Evolutionary conservation across 2,329 filamentous ascomycete species (phyloP).

Genomic region (Ceratocystis alfenasii): DNA sequence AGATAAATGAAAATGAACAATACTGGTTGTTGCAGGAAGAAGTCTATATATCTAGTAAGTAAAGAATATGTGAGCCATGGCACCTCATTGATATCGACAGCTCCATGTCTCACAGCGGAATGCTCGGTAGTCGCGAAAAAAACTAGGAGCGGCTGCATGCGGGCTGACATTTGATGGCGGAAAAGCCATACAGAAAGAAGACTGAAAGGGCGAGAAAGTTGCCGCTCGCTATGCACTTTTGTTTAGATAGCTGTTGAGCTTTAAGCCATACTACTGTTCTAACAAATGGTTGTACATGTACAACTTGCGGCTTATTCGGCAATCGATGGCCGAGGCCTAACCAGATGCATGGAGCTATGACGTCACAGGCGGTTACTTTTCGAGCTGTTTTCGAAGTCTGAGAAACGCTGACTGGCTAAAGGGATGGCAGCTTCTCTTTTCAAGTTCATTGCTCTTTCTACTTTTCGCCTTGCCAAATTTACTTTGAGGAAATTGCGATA

Average conservation of each 20-base stretch:
- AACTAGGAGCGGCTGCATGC: neutral
- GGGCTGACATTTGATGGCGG: neutral
- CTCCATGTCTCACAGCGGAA: neutral
- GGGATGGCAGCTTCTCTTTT: neutral
- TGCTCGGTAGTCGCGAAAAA: neutral
- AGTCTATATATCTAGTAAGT: neutral
- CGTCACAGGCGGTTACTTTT: neutral
- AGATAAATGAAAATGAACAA: neutral
- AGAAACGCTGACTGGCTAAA: neutral
- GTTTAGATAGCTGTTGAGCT: neutral
- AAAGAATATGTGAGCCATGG: neutral
- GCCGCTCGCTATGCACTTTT: neutral
- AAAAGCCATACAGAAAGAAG: neutral
- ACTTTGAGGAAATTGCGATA: neutral
- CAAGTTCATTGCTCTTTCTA: neutral
- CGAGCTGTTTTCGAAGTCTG: neutral
- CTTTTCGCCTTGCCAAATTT: neutral
- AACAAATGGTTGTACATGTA: neutral
- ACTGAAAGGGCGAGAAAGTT: neutral
- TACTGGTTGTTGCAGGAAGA: neutral
- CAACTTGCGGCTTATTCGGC: neutral
- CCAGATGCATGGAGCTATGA: neutral
- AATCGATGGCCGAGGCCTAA: neutral
- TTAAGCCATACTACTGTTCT: neutral
- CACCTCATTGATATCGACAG: neutral